These are phyloP conservation scores for Cyberlindnera mississippiensis DNA, from an alignment of 805 yeast species.

Conservation along the genomic window DNA sequence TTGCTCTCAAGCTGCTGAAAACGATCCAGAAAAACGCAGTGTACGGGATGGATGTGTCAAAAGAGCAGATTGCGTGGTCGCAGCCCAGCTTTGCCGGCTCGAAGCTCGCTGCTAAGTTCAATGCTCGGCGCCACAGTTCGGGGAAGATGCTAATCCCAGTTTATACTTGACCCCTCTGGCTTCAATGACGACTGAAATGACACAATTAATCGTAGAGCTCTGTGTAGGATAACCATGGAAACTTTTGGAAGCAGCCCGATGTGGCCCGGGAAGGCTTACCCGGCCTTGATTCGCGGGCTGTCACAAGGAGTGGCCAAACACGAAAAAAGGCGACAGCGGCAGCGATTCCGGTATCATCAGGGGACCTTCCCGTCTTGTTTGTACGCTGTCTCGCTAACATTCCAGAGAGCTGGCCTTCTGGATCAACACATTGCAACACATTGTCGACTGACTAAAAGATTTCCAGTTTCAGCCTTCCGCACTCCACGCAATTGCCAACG, in stretches of 20 bases:
- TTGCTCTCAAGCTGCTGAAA: conserved; percentile 44
- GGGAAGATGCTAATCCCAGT: conserved; percentile 50
- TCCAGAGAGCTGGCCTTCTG: neutral
- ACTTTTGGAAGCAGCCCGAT: neutral
- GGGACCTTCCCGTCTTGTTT: neutral
- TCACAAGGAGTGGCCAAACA: too few relatives aligned
- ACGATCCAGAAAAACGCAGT: conserved; percentile 41
- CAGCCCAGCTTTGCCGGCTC: conserved; percentile 70
- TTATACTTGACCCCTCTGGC: conserved; percentile 25
- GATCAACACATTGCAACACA: neutral
- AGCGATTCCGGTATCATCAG: neutral
- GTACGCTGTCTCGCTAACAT: neutral
- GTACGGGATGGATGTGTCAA: conserved; percentile 44
- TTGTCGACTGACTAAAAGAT: neutral
- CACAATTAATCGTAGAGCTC: neutral
- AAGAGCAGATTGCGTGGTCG: conserved; percentile 56
- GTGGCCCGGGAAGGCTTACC: too few relatives aligned
- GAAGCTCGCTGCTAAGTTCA: conserved; percentile 50
- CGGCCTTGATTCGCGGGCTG: too few relatives aligned
- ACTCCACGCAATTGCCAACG: too few relatives aligned
- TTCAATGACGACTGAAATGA: neutral
- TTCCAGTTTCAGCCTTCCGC: too few relatives aligned
- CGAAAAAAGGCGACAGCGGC: neutral
- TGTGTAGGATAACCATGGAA: neutral
- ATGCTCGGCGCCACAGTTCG: conserved; percentile 50